Conservation (phyloP, 768 basidiomycete species). For the Rhodotorula graminis region DNA sequence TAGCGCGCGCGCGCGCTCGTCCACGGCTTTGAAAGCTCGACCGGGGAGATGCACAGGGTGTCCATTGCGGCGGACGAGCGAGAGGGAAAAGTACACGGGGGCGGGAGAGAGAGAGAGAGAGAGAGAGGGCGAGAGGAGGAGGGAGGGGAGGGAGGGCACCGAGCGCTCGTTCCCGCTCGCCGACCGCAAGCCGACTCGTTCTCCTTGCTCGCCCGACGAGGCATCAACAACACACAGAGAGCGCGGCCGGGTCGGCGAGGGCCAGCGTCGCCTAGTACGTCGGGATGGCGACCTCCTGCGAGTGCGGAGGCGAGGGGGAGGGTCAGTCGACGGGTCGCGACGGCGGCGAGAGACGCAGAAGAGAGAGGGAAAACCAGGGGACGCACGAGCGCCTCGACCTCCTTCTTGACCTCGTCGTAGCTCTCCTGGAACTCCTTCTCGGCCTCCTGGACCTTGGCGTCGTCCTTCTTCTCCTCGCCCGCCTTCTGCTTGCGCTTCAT, state of each 20-base stretch:
- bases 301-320: no score
- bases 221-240: not conserved
- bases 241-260: no score
- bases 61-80: constrained; percentile 3
- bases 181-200: no score
- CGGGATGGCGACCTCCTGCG: constrained; percentile 26
- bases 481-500: constrained; percentile 63
- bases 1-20: no score
- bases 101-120: not conserved
- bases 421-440: constrained; percentile 74
- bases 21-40: no score
- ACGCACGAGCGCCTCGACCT: constrained; percentile 65
- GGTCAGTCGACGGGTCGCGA: not conserved
- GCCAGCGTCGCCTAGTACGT: constrained; percentile 17
- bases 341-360: not conserved
- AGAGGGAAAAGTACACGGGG: not conserved
- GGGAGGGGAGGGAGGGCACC: no score
- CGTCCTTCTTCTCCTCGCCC: constrained; percentile 48
- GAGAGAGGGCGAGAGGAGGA: no score
- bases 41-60: not conserved
- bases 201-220: no score
- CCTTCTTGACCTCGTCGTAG: constrained; percentile 77
- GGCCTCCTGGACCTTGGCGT: constrained; percentile 54
- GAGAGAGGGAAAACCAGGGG: not conserved
- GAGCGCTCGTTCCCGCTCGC: no score